These are phyloP conservation scores for Inga laurina DNA, from an alignment of 306 rosid species.

Conservation along the genomic window DNA sequence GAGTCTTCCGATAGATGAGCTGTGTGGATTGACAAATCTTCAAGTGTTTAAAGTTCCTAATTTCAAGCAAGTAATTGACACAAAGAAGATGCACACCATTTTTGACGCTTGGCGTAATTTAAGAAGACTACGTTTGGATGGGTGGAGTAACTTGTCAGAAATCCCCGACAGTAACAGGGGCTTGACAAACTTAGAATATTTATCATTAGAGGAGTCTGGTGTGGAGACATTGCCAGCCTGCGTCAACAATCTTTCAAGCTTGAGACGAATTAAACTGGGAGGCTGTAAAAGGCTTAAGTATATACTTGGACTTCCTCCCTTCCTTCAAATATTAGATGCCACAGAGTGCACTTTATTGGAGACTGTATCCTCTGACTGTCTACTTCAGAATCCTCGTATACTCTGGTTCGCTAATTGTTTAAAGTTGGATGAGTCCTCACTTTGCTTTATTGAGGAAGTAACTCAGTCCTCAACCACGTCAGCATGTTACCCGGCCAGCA, in stretches of 20 bases:
- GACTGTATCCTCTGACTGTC: not conserved
- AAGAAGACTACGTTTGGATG: not conserved
- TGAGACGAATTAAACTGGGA: too few species aligned
- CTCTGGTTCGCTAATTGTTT: accelerated
- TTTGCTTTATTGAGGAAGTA: not conserved
- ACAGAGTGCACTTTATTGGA: not conserved
- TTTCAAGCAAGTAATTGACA: not conserved
- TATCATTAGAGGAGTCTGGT: too few species aligned
- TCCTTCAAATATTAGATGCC: not conserved
- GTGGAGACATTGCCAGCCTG: not conserved
- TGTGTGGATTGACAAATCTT: not conserved
- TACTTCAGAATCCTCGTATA: accelerated
- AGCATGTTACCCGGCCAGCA: not conserved
- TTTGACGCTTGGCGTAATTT: not conserved
- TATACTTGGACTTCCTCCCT: not conserved
- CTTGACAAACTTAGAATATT: not conserved
- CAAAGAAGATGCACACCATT: not conserved
- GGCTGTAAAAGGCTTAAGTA: not conserved
- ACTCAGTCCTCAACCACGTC: too few species aligned
- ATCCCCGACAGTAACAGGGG: not conserved
- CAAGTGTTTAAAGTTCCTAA: too few species aligned
- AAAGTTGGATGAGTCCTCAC: not conserved
- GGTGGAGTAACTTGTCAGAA: not conserved
- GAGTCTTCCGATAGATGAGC: not conserved
- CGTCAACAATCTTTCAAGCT: not conserved